Percentiles rank a stretch among this genome's conserved stretches.
Evolutionary conservation across 2,329 filamentous ascomycete species (phyloP).

Genomic region (Calonectria crousiana): DNA sequence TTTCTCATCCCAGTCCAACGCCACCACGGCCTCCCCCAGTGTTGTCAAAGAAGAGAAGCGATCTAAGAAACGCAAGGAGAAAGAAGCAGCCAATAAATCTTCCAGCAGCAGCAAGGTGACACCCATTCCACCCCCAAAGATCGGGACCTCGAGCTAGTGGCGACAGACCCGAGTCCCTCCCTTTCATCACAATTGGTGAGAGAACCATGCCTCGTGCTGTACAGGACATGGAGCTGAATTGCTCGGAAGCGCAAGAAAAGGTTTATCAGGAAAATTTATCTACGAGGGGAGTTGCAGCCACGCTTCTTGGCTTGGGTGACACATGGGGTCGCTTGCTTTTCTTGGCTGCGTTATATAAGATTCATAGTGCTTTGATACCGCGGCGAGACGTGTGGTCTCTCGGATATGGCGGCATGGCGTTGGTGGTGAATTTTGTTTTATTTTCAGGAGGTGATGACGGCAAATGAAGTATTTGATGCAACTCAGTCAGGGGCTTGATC

Average conservation of each 20-base stretch:
- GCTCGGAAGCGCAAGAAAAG: conserved; percentile 1
- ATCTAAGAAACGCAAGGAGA: conserved; percentile 47
- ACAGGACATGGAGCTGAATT: background rate
- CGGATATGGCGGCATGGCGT: conserved; percentile 44
- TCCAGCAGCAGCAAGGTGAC: conserved; percentile 39
- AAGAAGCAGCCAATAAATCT: conserved; percentile 38
- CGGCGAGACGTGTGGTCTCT: conserved; percentile 41
- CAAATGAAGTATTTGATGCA: background rate
- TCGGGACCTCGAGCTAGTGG: conserved; percentile 38
- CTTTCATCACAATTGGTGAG: conserved; percentile 10
- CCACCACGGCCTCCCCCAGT: conserved; percentile 39
- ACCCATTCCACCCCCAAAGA: conserved; percentile 42
- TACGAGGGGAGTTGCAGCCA: background rate
- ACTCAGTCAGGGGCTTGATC: background rate
- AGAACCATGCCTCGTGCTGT: background rate
- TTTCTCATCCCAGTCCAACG: conserved; percentile 43
- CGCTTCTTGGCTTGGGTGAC: conserved; percentile 12
- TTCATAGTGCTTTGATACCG: conserved; percentile 40
- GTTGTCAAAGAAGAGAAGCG: conserved; percentile 45
- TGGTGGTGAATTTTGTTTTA: conserved; percentile 35
- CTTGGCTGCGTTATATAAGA: conserved; percentile 30
- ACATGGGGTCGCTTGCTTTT: conserved; percentile 19
- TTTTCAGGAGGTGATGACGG: conserved; percentile 28
- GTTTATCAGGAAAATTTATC: background rate
- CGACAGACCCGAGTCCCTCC: background rate